phyloP scores from a whole-genome alignment of 306 rosid genomes.

The Sphenostylis stenocarpa region DNA sequence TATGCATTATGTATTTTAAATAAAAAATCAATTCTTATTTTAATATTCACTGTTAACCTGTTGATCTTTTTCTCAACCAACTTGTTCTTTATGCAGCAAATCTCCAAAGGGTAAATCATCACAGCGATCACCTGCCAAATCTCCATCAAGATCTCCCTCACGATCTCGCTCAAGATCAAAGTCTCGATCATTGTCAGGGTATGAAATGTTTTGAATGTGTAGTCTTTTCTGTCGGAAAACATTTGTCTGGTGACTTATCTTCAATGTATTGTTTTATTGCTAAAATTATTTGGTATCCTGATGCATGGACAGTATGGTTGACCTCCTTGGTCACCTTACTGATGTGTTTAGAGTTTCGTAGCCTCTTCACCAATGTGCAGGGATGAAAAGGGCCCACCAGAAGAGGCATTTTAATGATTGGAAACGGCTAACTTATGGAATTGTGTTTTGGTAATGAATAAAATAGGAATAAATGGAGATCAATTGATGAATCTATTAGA shows the following conservation, averaged over 20 bases:
- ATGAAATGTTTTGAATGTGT: constrained; percentile 31
- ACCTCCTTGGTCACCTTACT: not conserved
- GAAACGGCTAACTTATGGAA: constrained; percentile 7
- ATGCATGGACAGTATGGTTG: not conserved
- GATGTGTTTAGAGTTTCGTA: constrained; percentile 18
- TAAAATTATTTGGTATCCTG: constrained; percentile 8
- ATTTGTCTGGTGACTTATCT: not conserved
- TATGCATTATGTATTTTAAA: constrained; percentile 5
- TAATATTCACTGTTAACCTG: not conserved
- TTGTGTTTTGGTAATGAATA: constrained; percentile 13
- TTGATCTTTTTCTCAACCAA: not conserved
- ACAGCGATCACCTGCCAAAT: constrained; percentile 79
- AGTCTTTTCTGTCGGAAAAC: not conserved
- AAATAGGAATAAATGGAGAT: not conserved
- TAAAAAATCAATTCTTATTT: not conserved
- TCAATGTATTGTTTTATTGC: not conserved
- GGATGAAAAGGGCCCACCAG: constrained; percentile 18
- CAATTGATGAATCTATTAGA: not conserved
- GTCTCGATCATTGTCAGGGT: constrained; percentile 84
- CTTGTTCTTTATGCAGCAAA: constrained; percentile 61
- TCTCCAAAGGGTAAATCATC: constrained; percentile 89
- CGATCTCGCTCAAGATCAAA: constrained; percentile 62
- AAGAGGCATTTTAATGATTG: constrained; percentile 22
- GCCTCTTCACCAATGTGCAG: constrained; percentile 1
- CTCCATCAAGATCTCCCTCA: constrained; percentile 72